phyloP scores from a whole-genome alignment of 768 basidiomycete species.

The Clitopilus passeckerianus region DNA sequence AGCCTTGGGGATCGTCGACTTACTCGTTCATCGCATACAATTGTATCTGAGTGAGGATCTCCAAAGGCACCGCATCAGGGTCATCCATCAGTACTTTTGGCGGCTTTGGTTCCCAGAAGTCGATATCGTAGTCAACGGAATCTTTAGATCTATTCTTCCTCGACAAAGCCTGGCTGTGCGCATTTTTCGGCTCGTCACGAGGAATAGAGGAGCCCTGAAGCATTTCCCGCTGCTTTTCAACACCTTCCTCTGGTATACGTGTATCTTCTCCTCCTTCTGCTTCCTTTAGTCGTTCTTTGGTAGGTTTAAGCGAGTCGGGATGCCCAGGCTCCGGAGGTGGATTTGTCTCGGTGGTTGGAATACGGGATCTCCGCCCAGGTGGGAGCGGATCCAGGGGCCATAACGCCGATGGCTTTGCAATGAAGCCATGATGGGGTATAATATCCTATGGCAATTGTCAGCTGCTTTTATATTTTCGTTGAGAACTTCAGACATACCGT shows the following conservation, averaged over 20 bases:
- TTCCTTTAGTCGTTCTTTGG: constrained; percentile 18
- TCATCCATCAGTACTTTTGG: constrained; percentile 53
- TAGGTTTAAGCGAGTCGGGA: constrained; percentile 40
- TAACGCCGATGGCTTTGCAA: constrained; percentile 51
- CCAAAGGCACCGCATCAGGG: constrained; percentile 35
- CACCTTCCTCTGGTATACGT: constrained; percentile 5
- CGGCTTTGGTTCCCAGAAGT: constrained; percentile 48
- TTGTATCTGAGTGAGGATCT: constrained; percentile 65
- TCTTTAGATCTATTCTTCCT: constrained; percentile 1
- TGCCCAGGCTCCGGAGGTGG: constrained; percentile 46
- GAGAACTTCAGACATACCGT: constrained; percentile 36
- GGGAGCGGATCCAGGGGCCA: constrained; percentile 49
- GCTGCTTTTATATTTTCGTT: not conserved
- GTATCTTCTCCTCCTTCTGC: constrained; percentile 12
- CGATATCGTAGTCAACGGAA: constrained; percentile 17
- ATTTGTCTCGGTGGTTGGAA: constrained; percentile 29
- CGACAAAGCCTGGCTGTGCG: too few relatives aligned
- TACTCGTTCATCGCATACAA: constrained; percentile 73
- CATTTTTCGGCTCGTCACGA: not conserved
- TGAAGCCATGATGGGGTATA: constrained; percentile 57
- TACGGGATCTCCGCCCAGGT: constrained; percentile 20
- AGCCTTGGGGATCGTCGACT: constrained; percentile 11
- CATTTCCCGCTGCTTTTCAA: constrained; percentile 27
- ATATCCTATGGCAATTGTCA: constrained; percentile 45
- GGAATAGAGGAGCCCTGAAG: constrained; percentile 10